Evolutionary conservation across 768 basidiomycete species (phyloP).

Genomic region (Cantharellus cinnabarinus): DNA sequence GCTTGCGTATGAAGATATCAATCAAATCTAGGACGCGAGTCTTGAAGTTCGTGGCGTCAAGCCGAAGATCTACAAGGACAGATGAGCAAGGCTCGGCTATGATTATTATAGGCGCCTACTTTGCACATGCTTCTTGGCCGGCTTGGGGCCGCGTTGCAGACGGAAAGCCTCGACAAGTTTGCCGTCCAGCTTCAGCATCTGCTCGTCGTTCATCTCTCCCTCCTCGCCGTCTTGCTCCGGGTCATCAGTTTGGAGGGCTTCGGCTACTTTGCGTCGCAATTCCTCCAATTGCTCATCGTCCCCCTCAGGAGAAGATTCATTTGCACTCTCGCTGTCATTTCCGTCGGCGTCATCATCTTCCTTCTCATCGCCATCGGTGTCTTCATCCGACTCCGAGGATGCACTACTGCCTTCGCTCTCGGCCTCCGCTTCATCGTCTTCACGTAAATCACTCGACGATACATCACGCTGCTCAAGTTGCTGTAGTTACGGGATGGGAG

Average conservation of each 20-base stretch:
- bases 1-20: slow-evolving; percentile 61
- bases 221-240: slow-evolving; percentile 33
- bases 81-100: background rate
- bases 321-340: background rate
- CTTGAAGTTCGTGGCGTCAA: slow-evolving; percentile 90
- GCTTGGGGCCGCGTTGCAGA: background rate
- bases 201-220: slow-evolving; percentile 76
- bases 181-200: slow-evolving; percentile 93
- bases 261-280: slow-evolving; percentile 40
- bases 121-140: slow-evolving; percentile 39
- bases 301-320: slow-evolving; percentile 16
- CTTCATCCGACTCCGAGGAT: slow-evolving; percentile 12
- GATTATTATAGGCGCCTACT: slow-evolving; percentile 23
- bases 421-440: slow-evolving; percentile 14
- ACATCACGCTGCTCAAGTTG: slow-evolving; percentile 61
- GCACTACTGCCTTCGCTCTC: slow-evolving; percentile 10
- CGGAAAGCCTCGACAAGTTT: slow-evolving; percentile 76
- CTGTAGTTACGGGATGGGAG: slow-evolving; percentile 20
- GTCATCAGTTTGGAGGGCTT: slow-evolving; percentile 18
- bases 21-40: slow-evolving; percentile 90
- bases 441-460: slow-evolving; percentile 8
- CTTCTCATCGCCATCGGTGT: slow-evolving; percentile 11
- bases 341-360: slow-evolving; percentile 7
- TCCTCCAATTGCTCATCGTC: slow-evolving; percentile 24
- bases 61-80: slow-evolving; percentile 44